Evolutionary conservation across 2,329 filamentous ascomycete genomes (phyloP), one percentile per base, ranked within the genome.

Genomic region (Epichloe hybrida): DNA sequence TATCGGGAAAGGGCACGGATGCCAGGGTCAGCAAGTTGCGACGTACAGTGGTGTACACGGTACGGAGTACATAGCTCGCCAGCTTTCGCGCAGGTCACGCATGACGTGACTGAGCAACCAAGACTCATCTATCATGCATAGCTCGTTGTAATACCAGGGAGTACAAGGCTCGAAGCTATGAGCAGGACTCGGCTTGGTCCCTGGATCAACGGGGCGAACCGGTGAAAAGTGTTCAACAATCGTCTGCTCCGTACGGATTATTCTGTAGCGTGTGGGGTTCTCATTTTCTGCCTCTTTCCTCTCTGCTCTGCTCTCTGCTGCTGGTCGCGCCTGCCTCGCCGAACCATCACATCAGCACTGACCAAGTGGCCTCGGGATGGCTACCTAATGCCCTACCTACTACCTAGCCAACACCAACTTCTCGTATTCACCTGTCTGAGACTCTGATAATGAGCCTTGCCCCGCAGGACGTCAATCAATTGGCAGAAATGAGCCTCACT

Each of bases 361-460:
- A 11, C 40, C 48, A 49, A 49, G 38, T 23, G 15, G 38, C 39
- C 47, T 34, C 31, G 20, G 47, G 20, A 36, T 43, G 34, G 47
- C 31, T 38, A 34, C 6, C 5, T 4, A 6, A 31, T 21, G 21
- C 36, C 17, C 47, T 21, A 21, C 20, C 20, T 21, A 20, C 20
- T 37, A 41, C 17, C 47, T 31, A 35, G 40, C 31, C 43, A 41
- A n/a, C 38, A 37, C 44, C 27, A 43, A 31, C 34, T 47, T 43
- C 50, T 52, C 50, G 50, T 52, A 49, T 52, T 49, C 23, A 49
- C 23, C 36, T 41, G 37, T 39, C 46, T 41, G 21, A 7, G 23
- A 27, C 23, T 27, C 23, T 27, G 23, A 27, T 27, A 6, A 27
- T 27, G 23, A 49, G 47, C 42, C 42, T 46, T 42, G 42, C 47